These are phyloP conservation scores for Lepidium aucheri DNA, from an alignment of 345 rosid genomes.

Conservation along the genomic window DNA sequence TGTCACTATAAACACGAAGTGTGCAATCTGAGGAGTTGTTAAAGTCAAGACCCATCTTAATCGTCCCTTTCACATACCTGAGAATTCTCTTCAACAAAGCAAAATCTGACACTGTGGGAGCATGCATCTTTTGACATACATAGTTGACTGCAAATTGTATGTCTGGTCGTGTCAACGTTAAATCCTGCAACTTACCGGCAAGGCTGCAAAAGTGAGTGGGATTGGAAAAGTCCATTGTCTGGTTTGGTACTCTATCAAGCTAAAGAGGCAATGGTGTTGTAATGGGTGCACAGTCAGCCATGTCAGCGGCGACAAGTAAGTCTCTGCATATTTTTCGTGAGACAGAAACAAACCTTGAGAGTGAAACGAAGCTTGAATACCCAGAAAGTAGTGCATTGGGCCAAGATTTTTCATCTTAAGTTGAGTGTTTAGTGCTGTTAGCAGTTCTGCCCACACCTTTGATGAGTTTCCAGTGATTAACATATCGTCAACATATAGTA, in stretches of 20 bases:
- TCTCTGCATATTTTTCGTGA: not conserved
- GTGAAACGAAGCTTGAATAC: not conserved
- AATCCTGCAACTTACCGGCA: not conserved
- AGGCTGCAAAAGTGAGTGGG: not conserved
- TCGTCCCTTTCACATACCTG: not conserved
- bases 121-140: not conserved
- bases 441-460: not conserved
- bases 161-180: not conserved
- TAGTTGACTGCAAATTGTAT: not conserved
- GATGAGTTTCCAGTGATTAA: not conserved
- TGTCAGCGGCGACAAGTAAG: not conserved
- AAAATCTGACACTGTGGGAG: too few species aligned
- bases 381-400: not conserved
- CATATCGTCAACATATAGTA: not conserved
- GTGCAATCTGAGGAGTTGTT: not conserved
- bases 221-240: not conserved
- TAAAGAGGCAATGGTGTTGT: not conserved
- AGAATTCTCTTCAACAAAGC: not conserved
- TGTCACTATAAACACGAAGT: not conserved
- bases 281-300: not conserved
- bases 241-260: not conserved
- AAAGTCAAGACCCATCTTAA: not conserved
- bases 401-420: not conserved
- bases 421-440: not conserved
- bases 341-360: not conserved